Percentiles rank a stretch among this genome's conserved stretches.
These are phyloP conservation scores for Ceratobasidium sp. DNA, from an alignment of 1,284 basidiomycete genomes.

Conservation along the genomic window DNA sequence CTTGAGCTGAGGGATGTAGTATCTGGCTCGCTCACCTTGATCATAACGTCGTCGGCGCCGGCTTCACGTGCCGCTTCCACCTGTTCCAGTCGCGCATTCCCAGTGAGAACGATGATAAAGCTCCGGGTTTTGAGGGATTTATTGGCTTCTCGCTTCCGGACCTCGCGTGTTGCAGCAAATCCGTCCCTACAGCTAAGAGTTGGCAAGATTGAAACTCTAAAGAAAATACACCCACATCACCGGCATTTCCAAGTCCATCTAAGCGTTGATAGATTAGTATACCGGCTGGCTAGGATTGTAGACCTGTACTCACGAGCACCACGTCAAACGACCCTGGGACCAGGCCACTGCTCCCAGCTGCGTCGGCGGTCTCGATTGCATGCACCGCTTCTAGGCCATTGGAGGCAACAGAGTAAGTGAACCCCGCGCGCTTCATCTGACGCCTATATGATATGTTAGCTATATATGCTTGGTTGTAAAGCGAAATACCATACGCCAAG, in stretches of 20 bases:
- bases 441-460: conserved; percentile 43
- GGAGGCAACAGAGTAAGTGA: conserved; percentile 51
- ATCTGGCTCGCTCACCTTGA: conserved; percentile 28
- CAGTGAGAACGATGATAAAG: conserved; percentile 53
- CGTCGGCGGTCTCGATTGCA: conserved; percentile 46
- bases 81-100: conserved; percentile 50
- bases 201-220: neutral
- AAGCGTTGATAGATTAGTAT: neutral
- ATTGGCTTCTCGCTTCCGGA: conserved; percentile 51
- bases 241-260: conserved; percentile 57
- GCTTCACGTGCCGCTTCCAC: conserved; percentile 41
- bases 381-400: conserved; percentile 54
- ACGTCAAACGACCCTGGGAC: conserved; percentile 50
- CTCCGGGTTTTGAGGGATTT: conserved; percentile 50
- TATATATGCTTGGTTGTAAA: neutral
- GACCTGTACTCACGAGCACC: conserved; percentile 50
- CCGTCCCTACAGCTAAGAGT: conserved; percentile 49
- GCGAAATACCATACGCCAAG: conserved; percentile 30
- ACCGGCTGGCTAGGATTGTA: neutral
- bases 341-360: conserved; percentile 3
- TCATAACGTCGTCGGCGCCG: conserved; percentile 43
- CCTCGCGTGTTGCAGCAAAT: conserved; percentile 53
- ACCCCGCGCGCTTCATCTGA: conserved; percentile 53
- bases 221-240: conserved; percentile 49
- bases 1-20: neutral